Conservation (phyloP, 1,284 basidiomycete genomes). For the Lignosus rhinocerotis region DNA sequence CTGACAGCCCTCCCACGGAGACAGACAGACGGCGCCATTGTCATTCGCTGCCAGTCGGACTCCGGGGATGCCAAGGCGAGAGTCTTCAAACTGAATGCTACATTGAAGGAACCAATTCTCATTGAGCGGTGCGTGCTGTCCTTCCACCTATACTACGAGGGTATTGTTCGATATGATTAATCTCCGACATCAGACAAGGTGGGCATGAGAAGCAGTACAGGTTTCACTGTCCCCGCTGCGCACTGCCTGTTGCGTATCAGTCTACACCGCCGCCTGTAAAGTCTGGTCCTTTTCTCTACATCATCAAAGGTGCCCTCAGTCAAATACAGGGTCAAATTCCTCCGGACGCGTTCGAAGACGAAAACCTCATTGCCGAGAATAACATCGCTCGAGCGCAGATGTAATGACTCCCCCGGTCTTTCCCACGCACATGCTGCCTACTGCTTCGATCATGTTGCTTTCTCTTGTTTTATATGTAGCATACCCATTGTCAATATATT, state of each 20-base stretch:
- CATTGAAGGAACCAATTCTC: conserved; percentile 61
- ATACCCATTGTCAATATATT: not conserved
- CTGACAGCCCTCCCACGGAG: conserved; percentile 69
- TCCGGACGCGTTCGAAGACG: conserved; percentile 71
- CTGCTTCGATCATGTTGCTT: not conserved
- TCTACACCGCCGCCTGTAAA: conserved; percentile 69
- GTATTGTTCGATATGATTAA: conserved; percentile 4
- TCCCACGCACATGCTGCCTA: not conserved
- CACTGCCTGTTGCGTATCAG: conserved; percentile 74
- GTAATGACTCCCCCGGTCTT: not conserved
- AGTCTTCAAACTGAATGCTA: conserved; percentile 79
- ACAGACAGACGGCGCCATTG: conserved; percentile 70
- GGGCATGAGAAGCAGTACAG: conserved; percentile 77
- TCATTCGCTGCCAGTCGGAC: conserved; percentile 72
- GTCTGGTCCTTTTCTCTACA: conserved; percentile 71
- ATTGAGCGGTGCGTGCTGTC: conserved; percentile 60
- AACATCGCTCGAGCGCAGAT: not conserved
- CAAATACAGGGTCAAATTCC: conserved; percentile 79
- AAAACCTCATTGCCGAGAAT: conserved; percentile 28
- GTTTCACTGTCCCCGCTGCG: conserved; percentile 75
- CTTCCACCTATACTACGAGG: not conserved
- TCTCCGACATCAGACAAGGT: conserved; percentile 42
- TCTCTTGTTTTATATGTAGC: not conserved
- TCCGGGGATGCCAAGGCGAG: conserved; percentile 54
- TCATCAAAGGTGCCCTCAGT: conserved; percentile 72